Evolutionary conservation across 2,329 filamentous ascomycete genomes (phyloP), one percentile per base, ranked within the genome.

Genomic region (Tolypocladium endophyticum): DNA sequence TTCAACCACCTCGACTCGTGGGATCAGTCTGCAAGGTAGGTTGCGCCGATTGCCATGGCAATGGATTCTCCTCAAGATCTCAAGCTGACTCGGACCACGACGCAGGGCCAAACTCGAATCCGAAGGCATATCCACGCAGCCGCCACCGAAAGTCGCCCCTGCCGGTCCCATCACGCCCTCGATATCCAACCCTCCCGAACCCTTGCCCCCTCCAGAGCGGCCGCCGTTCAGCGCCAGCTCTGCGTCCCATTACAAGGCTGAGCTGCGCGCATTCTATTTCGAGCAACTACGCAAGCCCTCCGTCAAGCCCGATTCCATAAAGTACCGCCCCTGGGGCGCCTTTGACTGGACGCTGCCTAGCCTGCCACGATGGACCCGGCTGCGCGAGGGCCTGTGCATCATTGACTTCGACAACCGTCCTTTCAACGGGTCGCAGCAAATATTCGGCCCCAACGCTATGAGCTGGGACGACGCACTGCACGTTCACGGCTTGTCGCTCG

Each of bases 341-440:
- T 70, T 73, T 50, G 66, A 72, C 30, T 70, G 66, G 64, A 63
- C 69, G 12, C 67, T 75, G 11, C 62, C 67, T 8, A 66, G 62
- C 8, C 60, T 61, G 3, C 56, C 67, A 23, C 65, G 68, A n/a
- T 76, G 73, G 65, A 70, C 65, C 12, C 61, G 71, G 45, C 59
- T 78, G 45, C 72, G 74, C 57, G 67, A 75, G 63, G 69, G 75
- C 2, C 65, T 78, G 9, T 77, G 75, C 72, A 77, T 78, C 62
- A 74, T 78, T 62, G 76, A 78, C 60, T 68, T 78, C 54, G 76
- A 78, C 65, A 76, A 73, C 64, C 74, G 76, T 36, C 65, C 66
- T 2, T 77, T 77, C 58, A 63, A 70, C 56, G 65, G 67, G 53
- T 61, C 71, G 4, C 71, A 72, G 36, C 67, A 73, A 63, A 67